Conservation (phyloP, 177 flowering plant species). For the Vitis hybrid region DNA sequence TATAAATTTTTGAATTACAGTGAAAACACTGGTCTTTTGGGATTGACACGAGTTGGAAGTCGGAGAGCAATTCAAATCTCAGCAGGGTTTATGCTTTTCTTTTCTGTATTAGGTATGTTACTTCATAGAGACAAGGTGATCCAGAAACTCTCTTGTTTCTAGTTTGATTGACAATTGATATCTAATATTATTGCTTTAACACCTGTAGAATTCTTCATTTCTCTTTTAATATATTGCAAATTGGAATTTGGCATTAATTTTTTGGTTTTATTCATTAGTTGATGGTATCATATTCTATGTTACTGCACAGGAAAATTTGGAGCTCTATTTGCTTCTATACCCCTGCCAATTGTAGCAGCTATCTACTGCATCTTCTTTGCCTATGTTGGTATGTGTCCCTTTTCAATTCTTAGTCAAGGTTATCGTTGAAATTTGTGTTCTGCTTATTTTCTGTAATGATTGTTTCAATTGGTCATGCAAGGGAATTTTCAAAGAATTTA, state of each 20-base stretch:
- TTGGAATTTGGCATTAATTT: neutral
- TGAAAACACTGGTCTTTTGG: slow-evolving; percentile 78
- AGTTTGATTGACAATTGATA: neutral
- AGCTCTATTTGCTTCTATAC: slow-evolving; percentile 71
- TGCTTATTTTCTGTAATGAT: neutral
- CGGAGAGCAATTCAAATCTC: slow-evolving; percentile 66
- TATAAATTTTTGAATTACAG: slow-evolving; percentile 22
- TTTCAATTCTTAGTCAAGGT: neutral
- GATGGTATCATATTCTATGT: slow-evolving; percentile 1
- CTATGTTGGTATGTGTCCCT: slow-evolving; percentile 55
- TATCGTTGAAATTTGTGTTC: neutral
- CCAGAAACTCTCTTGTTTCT: neutral
- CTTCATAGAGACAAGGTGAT: neutral
- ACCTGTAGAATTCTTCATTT: no score
- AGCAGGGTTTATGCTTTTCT: slow-evolving; percentile 71
- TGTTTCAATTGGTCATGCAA: no score
- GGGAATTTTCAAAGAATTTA: no score
- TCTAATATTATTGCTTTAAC: no score
- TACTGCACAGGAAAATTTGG: slow-evolving; percentile 65
- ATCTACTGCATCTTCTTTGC: slow-evolving; percentile 65
- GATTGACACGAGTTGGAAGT: slow-evolving; percentile 67
- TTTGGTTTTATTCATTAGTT: neutral
- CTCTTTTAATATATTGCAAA: no score
- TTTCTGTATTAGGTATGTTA: slow-evolving; percentile 58
- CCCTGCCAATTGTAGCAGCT: slow-evolving; percentile 70